phyloP scores from a whole-genome alignment of 1,139 yeast genomes.

The Saccharomycopsis hybrid region DNA sequence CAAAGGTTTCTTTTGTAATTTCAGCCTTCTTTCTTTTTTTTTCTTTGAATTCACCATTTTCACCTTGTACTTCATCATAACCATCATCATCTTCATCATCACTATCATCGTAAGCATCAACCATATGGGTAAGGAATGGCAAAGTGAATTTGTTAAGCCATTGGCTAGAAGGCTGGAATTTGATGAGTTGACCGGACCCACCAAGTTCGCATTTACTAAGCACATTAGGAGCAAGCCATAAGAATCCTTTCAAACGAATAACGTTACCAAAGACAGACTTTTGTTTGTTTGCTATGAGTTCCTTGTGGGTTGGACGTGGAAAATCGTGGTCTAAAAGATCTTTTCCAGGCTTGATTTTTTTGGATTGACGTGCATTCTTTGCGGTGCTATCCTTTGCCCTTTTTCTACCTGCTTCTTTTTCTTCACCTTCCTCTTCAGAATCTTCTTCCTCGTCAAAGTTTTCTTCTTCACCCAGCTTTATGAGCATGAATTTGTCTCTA shows the following conservation, averaged over 20 bases:
- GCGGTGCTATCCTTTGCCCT: too few species aligned
- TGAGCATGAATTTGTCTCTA: slow-evolving; percentile 32
- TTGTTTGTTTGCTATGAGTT: slow-evolving; percentile 30
- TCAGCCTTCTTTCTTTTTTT: too few species aligned
- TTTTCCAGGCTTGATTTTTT: not conserved
- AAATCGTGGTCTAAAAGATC: slow-evolving; percentile 25
- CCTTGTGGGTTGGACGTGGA: too few species aligned
- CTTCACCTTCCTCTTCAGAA: slow-evolving; percentile 22
- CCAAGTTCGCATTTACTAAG: slow-evolving; percentile 38
- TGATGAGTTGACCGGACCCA: slow-evolving; percentile 40
- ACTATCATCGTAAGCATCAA: too few species aligned
- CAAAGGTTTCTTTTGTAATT: not conserved
- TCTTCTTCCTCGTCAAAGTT: slow-evolving; percentile 7
- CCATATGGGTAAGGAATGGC: too few species aligned
- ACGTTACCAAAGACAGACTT: slow-evolving; percentile 35
- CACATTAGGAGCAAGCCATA: slow-evolving; percentile 43
- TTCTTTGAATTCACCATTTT: too few species aligned
- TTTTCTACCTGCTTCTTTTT: too few species aligned
- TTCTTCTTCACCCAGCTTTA: slow-evolving; percentile 29
- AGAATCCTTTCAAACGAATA: slow-evolving; percentile 39
- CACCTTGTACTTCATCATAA: too few species aligned
- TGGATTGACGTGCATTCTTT: too few species aligned
- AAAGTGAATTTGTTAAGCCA: slow-evolving; percentile 39
- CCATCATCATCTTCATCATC: too few species aligned
- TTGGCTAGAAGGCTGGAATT: slow-evolving; percentile 38